Base-by-base conservation (phyloP, 495 filamentous ascomycete genomes). In the Hypoxylon subgilvum region DNA sequence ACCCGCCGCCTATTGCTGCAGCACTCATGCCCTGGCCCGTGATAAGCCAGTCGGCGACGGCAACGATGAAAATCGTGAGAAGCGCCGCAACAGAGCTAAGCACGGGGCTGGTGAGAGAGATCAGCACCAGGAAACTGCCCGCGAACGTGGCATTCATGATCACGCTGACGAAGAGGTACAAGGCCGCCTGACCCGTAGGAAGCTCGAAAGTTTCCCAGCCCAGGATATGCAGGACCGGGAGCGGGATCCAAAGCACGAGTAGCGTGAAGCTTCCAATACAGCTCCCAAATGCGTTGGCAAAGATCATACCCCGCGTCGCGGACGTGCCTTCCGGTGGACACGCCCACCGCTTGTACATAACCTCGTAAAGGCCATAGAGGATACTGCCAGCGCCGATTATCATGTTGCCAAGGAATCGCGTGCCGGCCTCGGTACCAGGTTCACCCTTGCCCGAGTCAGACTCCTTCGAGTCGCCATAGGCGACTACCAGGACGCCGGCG, bases 311-410 rank as follows among this genome's bases (percentile, higher is more conserved):
- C 3, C 91, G 82, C 5, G 82, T 86, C 0, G 93, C 82, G 47
- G 85, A 88, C 8, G 83, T 87, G 19, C 91, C 91, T 48, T 97
- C 92, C 0, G 94, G 94, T 21, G 94, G 94, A 69, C 94, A 98
- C 3, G 92, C 93, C 36, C 86, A 81, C 34, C 84, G 84, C 76
- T 98, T 98, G 73, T 97, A 98, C 36, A 98, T 69, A 19, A 98
- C 94, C 73, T 98, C 94, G 72, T 98, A 98, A 28, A 98, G 85
- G 0, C 94, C 94, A 70, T 98, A 98, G 12, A 98, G 79, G 16
- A 98, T 87, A 53, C 89, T 93, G 4, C 94, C 94, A n/a, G 91
- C 71, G 3, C 92, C 92, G 62, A 98, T 97, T 68, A 97, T 83
- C 39, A 97, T 70, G 68, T 98, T 98, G 0, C 94, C 94, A 1